These are phyloP conservation scores for Dioszegia hungarica DNA, from an alignment of 768 basidiomycete species.

Conservation along the genomic window DNA sequence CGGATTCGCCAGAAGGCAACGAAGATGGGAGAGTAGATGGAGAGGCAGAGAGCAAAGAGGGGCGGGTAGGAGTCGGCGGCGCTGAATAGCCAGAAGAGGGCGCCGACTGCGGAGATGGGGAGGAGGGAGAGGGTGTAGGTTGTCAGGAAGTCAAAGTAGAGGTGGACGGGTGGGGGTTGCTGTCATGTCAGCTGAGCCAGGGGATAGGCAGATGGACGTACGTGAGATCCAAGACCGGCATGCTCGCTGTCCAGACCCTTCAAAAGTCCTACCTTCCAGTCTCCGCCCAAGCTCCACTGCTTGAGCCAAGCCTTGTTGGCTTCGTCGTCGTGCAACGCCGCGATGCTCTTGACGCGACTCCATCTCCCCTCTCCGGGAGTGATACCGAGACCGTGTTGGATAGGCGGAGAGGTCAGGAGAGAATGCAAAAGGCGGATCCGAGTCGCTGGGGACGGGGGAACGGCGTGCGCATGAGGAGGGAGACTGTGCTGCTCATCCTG, in stretches of 20 bases:
- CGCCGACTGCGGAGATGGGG: slow-evolving; percentile 68
- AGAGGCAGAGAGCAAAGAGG: slow-evolving; percentile 65
- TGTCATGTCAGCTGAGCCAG: slow-evolving; percentile 5
- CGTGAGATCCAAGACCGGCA: slow-evolving; percentile 31
- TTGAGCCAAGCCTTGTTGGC: slow-evolving; percentile 37
- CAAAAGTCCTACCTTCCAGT: slow-evolving; percentile 38
- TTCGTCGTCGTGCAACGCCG: slow-evolving; percentile 74
- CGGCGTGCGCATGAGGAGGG: slow-evolving; percentile 54
- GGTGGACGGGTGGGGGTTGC: slow-evolving; percentile 42
- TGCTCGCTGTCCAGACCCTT: slow-evolving; percentile 22
- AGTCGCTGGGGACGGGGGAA: slow-evolving; percentile 58
- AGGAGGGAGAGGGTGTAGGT: slow-evolving; percentile 75
- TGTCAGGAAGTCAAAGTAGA: slow-evolving; percentile 77
- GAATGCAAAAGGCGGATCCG: slow-evolving; percentile 37
- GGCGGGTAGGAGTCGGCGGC: slow-evolving; percentile 62
- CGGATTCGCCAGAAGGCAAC: slow-evolving; percentile 89
- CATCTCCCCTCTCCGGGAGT: slow-evolving; percentile 67
- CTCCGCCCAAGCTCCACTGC: slow-evolving; percentile 52
- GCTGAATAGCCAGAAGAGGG: slow-evolving; percentile 59
- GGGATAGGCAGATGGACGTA: slow-evolving; percentile 12
- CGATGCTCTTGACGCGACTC: slow-evolving; percentile 73
- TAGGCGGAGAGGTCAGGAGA: slow-evolving; percentile 52
- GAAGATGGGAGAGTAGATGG: slow-evolving; percentile 78
- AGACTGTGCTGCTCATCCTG: slow-evolving; percentile 51
- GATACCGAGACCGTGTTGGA: slow-evolving; percentile 82